Conservation (phyloP, 345 rosid genomes). For the Kandelia obovata region DNA sequence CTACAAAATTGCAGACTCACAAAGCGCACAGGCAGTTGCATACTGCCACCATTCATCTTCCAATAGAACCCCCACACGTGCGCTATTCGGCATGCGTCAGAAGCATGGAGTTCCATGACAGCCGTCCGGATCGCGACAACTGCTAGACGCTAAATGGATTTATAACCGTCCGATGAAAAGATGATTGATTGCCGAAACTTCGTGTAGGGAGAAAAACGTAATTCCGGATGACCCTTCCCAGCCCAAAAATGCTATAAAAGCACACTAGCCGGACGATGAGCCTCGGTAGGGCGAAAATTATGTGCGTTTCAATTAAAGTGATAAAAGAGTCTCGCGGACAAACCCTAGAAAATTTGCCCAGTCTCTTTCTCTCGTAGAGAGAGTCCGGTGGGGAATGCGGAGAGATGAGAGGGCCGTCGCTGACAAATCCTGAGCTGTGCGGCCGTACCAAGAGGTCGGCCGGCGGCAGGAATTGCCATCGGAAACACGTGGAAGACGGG, state of each 20-base stretch:
- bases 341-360: neutral
- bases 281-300: neutral
- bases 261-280: no score
- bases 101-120: neutral
- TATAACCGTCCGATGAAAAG: slow-evolving; percentile 3
- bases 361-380: neutral
- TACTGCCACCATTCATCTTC: neutral
- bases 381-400: slow-evolving; percentile 41
- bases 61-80: neutral
- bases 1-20: no score
- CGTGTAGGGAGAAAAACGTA: slow-evolving; percentile 5
- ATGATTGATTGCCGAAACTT: neutral
- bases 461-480: slow-evolving; percentile 91
- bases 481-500: slow-evolving; percentile 98
- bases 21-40: no score
- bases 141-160: neutral
- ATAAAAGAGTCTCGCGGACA: neutral
- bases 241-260: neutral
- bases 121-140: neutral
- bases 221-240: neutral
- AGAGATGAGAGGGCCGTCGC: slow-evolving; percentile 39
- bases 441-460: slow-evolving; percentile 40
- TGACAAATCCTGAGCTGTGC: slow-evolving; percentile 18
- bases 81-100: neutral
- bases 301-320: no score